Evolutionary conservation across 2,329 filamentous ascomycete genomes (phyloP), one percentile per base, ranked within the genome.

Genomic region (Nannizziopsis barbatae): DNA sequence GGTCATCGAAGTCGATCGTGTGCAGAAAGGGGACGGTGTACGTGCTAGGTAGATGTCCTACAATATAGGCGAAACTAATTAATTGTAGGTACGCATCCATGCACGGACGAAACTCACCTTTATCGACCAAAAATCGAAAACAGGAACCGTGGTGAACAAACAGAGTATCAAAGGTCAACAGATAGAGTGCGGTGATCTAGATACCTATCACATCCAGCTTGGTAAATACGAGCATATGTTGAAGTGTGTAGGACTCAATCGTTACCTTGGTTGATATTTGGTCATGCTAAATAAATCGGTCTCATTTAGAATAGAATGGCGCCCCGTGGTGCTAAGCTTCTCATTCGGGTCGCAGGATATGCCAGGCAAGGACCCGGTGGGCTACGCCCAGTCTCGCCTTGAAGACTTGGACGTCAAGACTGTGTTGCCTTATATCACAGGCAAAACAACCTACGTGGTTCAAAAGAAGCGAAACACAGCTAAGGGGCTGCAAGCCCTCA

Each of bases 401-500:
- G 87, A 93, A 61, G 77, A 82, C 39, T 74, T 94, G n/a, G 92
- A 95, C 61, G 82, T 96, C 64, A 96, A 95, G 64, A 81, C 87
- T 11, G 71, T 84, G 11, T 73, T 77, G 38, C 81, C 88, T 3
- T 95, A 87, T 63, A 69, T 84, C 18, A 69, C 75, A 20, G 74
- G 71, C 12, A 69, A 76, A 22, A 95, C 90, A 0, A 95, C 90
- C 0, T 89, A 96, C 64, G 84, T 94, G 9, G 80, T 96, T 31
- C 81, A 86, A 6, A 85, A 81, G 63, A 95, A 94, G 66, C 77
- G 92, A 42, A 98, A 96, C 63, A 90, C 87, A 0, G 77, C 89
- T 0, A 88, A 87, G 55, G 86, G 86, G 0, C 72, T 98, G 2
- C 87, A 93, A 60, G 90, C 86, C 1, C 72, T 98, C 8, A 81